Evolutionary conservation across 139 green algal species (phyloP), one percentile per base, ranked within the genome.

Genomic region (Diplosphaera chodatii): DNA sequence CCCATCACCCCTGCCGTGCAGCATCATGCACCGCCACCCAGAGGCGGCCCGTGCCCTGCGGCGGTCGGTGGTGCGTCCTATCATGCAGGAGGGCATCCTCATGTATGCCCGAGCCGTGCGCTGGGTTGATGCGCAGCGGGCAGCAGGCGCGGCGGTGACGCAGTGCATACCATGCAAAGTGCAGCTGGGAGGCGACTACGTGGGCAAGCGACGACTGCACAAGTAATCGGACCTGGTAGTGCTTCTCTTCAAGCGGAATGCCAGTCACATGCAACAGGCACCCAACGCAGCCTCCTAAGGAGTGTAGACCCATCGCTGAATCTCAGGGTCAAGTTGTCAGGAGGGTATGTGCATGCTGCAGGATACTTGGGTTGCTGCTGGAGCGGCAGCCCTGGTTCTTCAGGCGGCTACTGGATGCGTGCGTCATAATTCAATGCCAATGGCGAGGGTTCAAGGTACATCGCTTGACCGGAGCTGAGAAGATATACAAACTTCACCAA

Each of bases 371-470:
- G 27, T 18, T 72, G 16, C 32, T 72, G 28, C 48, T 34, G 63
- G 68, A 72, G 40, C 29, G 48, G 37, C 48, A 72, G 29, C 41
- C 68, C 37, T 21, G 23, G 3, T 21, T 59, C 1, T 65, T 72
- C 22, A n/a, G 63, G 68, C 68, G 40, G 21, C 28, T 72, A 1
- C 25, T 66, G 41, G 27, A 25, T 31, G 41, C 48, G 27, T 56
- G 30, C 37, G 34, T 41, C 55, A 27, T 66, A 1, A 48, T 72
- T 25, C 68, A 72, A 34, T 66, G 63, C 30, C 18, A 40, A 16
- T 72, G 41, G 40, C 28, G 68, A 29, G 68, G 68, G 5, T 28
- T 66, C 68, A 72, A 72, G 68, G 68, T 72, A 4, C 22, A 48
- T 6, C 37, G 10, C 37, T n/a, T n/a, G n/a, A n/a, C n/a, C n/a